Evolutionary conservation across 805 yeast genomes (phyloP), one percentile per base, ranked within the genome.

Genomic region (Jamesozyma piceae): DNA sequence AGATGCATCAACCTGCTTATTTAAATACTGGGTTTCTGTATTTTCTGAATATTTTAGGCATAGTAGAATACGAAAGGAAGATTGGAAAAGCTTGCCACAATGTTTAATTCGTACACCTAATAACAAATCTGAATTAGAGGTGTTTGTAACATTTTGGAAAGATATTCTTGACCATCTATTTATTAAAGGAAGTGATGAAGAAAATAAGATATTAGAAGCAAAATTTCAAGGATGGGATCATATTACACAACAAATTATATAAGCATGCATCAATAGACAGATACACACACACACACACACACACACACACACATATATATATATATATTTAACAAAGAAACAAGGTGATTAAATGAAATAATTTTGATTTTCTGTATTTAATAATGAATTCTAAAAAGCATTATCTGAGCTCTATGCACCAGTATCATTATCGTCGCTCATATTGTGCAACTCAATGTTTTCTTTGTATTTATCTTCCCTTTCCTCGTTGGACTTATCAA

Each of bases 91-190:
- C 38, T 32, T 43, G 1, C 65, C 69, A 0, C 19, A 38, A 4
- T 40, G 35, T 21, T 33, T 56, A n/a, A 43, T 51, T 1, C 30
- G 38, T 5, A 21, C 53, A 0, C 78, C 81, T 0, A 15, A 29
- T 1, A 42, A 46, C 15, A 28, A 41, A 2, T n/a, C 44, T 14
- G 65, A 60, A 9, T 51, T 77, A 26, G 39, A 37, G 2, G 62
- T 57, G 11, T 77, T 80, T 49, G 57, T 68, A 4, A 61, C 59
- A 2, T 75, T 75, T 51, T 82, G 89, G 89, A 45, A 58, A 2
- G 57, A 61, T 2, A 62, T 74, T 0, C 57, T 80, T 35, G 47
- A 51, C 2, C 62, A 63, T 1, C 53, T 80, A 8, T 79, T 77
- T 49, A 27, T 46, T 11, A 62, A 64, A 33, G 54, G 73, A 34